phyloP scores from a whole-genome alignment of 495 filamentous ascomycete species.

The Penicillium coffeae region DNA sequence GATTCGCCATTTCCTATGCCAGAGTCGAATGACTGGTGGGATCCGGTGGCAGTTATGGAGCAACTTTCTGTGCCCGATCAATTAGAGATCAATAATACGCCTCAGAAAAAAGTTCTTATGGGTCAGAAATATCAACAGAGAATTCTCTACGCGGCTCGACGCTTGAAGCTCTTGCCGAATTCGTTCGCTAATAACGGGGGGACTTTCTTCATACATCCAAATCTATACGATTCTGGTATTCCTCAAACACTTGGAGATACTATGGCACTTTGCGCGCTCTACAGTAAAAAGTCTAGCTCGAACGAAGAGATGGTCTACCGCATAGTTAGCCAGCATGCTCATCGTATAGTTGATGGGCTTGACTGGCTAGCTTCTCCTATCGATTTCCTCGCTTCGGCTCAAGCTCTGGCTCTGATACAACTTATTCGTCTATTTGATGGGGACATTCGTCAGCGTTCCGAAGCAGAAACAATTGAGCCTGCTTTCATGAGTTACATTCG shows the following conservation, averaged over 20 bases:
- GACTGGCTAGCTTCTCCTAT: neutral
- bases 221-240: neutral
- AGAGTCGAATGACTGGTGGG: neutral
- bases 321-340: neutral
- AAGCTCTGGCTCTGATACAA: neutral
- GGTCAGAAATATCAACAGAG: neutral
- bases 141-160: neutral
- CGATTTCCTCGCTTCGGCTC: neutral
- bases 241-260: neutral
- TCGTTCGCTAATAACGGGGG: neutral
- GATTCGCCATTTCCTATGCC: neutral
- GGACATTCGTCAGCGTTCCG: neutral
- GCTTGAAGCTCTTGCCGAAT: neutral
- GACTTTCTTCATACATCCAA: neutral
- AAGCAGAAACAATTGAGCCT: neutral
- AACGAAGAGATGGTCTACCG: neutral
- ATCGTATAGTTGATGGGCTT: neutral
- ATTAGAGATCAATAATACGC: neutral
- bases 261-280: neutral
- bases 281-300: neutral
- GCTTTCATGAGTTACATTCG: neutral
- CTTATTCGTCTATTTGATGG: neutral
- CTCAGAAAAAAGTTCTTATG: neutral
- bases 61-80: neutral
- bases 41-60: neutral